Evolutionary conservation across 2,329 filamentous ascomycete species (phyloP), one percentile per base, ranked within the genome.

Genomic region (Rutstroemia sp.): DNA sequence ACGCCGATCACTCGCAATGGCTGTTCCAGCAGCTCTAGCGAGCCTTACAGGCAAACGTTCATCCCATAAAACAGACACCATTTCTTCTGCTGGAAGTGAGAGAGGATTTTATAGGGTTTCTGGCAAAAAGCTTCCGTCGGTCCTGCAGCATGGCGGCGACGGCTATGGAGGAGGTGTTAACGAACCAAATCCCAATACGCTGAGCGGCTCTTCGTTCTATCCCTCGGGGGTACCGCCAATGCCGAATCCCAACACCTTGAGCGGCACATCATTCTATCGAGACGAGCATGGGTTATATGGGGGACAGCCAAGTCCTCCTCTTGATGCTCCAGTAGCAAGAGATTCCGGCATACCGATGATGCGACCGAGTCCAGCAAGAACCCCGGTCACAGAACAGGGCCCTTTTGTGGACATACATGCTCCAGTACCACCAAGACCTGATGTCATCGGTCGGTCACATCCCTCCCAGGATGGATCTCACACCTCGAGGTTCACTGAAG

Each of bases 41-140:
- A 73, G 68, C 44, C 64, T 81, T 38, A 71, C 74, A 5, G 70
- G 73, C 36, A 53, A 57, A 6, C 52, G 66, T 59, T 60, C 50
- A 60, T 68, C 51, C 47, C 56, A 71, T 58, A 59, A 68, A 61
- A 61, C 70, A 59, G 57, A 67, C 60, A 49, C 66, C 40, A 64
- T 66, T 38, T 65, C 65, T 16, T 67, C 68, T 44, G 72, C 73
- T 38, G 69, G 67, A 23, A 75, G 73, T 27, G 82, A 86, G 65
- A 73, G 75, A 58, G 80, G 82, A 0, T 87, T 87, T 67, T 80
- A 84, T 60, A 79, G 82, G 30, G 78, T 87, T 2, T 84, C 83
- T 5, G 84, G 84, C 59, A 78, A 78, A 64, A 87, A 86, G 64
- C 68, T 87, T 56, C 79, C 81, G 3, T 82, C 84, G 2, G 83